Base-by-base conservation (phyloP, 805 yeast genomes). In the Middelhovenomyces tepae region DNA sequence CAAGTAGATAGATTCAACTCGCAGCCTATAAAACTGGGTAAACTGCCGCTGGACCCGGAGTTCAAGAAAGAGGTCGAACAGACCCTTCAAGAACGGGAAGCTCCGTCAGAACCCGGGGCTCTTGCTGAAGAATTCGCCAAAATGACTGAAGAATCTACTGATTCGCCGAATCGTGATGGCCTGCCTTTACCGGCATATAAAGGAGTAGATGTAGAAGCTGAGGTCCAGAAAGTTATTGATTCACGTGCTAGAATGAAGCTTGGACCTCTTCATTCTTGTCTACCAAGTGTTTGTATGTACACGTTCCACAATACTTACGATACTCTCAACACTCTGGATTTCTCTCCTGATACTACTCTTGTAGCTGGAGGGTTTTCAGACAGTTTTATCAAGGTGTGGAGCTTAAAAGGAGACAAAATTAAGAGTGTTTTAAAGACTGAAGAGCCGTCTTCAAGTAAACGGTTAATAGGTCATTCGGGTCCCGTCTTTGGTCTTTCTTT, bases 251-350 rank as follows among this genome's bases (percentile, higher is more conserved):
- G 78, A 42, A 75, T 89, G 38, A 70, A 65, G 44, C 54, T 89
- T 32, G 82, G 75, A 14, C 41, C 49, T 16, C 65, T 71, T 20
- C 95, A 82, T 58, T 80, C 93, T 3, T 65, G 85, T 15, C 72
- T 89, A 16, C 98, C 98, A 15, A 81, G 94, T 36, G 94, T 89
- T 22, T 91, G 97, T 58, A 84, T 89, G 94, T 91, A 91, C 63
- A 89, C 97, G 1, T 87, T 91, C 62, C 98, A 91, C 64, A 91
- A 91, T 59, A 83, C 96, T 7, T 79, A 84, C 53, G 79, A 80
- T 44, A 93, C 82, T 40, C 64, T 91, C 68, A 82, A 93, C n/a
- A 74, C 86, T 31, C 53, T 89, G 29, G 82, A 78, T 42, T 89
- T 89, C 62, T 85, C 89, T 48, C 82, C 78, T 34, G 96, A 89